phyloP scores from a whole-genome alignment of 2,329 filamentous ascomycete species.

The Sporothrix euskadiensis region DNA sequence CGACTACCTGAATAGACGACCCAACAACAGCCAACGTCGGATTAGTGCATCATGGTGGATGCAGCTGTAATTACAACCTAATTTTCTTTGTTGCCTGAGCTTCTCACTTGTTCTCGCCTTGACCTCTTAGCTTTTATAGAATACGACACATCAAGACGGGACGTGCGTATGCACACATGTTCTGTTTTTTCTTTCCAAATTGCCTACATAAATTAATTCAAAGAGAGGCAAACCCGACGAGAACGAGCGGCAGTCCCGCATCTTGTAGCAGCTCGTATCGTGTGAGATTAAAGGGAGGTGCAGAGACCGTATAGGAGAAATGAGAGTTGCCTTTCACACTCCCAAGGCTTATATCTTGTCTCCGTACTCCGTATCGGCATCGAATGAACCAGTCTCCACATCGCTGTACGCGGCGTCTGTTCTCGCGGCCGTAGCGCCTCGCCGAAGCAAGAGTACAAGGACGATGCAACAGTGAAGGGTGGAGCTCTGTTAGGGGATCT shows the following conservation, averaged over 20 bases:
- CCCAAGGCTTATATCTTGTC: no score
- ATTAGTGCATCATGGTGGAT: neutral
- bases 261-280: conserved; percentile 1
- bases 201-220: neutral
- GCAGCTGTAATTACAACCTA: neutral
- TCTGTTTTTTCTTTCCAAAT: neutral
- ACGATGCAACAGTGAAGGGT: neutral
- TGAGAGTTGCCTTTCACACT: neutral
- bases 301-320: neutral
- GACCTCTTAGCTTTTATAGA: neutral
- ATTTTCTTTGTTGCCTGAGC: neutral
- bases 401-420: neutral
- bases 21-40: neutral
- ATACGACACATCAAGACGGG: neutral
- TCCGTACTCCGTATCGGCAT: neutral
- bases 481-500: neutral
- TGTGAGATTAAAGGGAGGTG: conserved; percentile 15
- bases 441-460: neutral
- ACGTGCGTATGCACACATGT: neutral
- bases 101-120: neutral
- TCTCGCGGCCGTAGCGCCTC: neutral
- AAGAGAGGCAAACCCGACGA: neutral
- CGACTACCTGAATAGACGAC: neutral
- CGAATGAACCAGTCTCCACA: neutral
- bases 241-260: neutral